Base-by-base conservation (phyloP, 2,329 filamentous ascomycete species). In the Alternaria solani region DNA sequence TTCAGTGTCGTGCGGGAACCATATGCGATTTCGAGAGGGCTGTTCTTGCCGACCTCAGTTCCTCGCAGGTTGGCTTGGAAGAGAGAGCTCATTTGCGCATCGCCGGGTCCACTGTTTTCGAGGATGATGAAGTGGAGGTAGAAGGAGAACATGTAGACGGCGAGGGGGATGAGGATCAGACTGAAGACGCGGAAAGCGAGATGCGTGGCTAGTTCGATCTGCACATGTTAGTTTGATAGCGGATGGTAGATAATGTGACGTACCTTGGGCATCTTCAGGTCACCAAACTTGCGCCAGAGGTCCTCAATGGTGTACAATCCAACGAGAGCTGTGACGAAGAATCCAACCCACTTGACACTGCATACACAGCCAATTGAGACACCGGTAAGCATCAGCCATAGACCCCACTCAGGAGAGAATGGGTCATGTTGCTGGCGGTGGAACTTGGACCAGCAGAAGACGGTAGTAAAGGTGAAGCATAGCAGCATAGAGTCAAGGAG, bases 71-170 rank as follows among this genome's bases (percentile, higher is more conserved):
- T 99, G 48, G 96, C 95, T 79, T 99, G 95, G 87, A 99, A 99
- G 51, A 99, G 88, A 26, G 95, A 99, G 82, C 94, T 97, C 95
- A 99, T 99, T 81, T 99, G 95, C n/a, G 95, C 95, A 82, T 99
- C 95, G 55, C 95, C 95, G 7, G 96, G 95, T 20, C 95, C 95
- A 71, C 90, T 94, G 81, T 93, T 94, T 79, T 96, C 92, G 59
- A 99, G 87, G 64, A 99, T 92, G 64, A 93, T 86, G 80, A 99
- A 99, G 81, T 99, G 95, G 55, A 97, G 81, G 71, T 91, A 96
- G 79, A 99, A 99, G 43, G 93, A 96, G 77, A 97, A 89, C 81
- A 97, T 89, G 83, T 99, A 99, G 72, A 99, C 93, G 59, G 94
- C 82, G 75, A 96, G 84, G 7, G 95, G 95, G 51, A 99, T 86